A percentile compares a stretch with the other conserved stretches of the same genome.
These are phyloP conservation scores for Ogataea naganishii DNA, from an alignment of 805 yeast species.

Conservation along the genomic window DNA sequence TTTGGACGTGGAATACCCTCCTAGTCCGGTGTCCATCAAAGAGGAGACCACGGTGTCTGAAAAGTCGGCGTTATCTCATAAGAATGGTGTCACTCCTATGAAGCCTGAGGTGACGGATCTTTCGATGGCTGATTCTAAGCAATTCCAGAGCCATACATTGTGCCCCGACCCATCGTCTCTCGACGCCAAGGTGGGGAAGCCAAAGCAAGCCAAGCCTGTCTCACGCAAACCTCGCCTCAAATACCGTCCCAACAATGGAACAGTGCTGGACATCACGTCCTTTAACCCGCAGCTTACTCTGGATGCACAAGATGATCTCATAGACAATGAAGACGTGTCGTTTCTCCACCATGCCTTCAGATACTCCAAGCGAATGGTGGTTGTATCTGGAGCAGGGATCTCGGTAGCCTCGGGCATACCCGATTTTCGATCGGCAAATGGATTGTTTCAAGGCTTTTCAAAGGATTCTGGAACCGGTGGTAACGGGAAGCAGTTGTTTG, in stretches of 20 bases:
- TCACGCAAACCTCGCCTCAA: slow-evolving; percentile 39
- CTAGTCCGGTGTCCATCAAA: too few relatives aligned
- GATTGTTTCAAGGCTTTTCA: slow-evolving; percentile 54
- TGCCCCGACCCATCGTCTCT: too few relatives aligned
- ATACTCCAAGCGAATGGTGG: slow-evolving; percentile 50
- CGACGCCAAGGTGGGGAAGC: too few relatives aligned
- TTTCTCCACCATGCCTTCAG: slow-evolving; percentile 43
- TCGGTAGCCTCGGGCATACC: slow-evolving; percentile 91
- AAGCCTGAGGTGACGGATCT: too few relatives aligned
- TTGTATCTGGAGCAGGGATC: slow-evolving; percentile 84
- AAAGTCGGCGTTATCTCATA: too few relatives aligned
- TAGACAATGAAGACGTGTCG: slow-evolving; percentile 32
- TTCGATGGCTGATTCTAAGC: too few relatives aligned
- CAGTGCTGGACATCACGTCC: slow-evolving; percentile 29
- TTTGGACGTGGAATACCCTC: too few relatives aligned
- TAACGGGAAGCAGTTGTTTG: slow-evolving; percentile 57
- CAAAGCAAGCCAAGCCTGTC: too few relatives aligned
- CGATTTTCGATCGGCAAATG: slow-evolving; percentile 62
- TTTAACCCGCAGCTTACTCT: slow-evolving; percentile 18
- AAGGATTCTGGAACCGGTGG: slow-evolving; percentile 32
- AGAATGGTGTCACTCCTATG: too few relatives aligned
- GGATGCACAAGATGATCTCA: slow-evolving; percentile 21
- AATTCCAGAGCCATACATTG: too few relatives aligned
- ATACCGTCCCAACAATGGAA: slow-evolving; percentile 38
- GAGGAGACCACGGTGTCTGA: too few relatives aligned